Conservation (phyloP, 805 yeast genomes). For the Starmerella cellae region DNA sequence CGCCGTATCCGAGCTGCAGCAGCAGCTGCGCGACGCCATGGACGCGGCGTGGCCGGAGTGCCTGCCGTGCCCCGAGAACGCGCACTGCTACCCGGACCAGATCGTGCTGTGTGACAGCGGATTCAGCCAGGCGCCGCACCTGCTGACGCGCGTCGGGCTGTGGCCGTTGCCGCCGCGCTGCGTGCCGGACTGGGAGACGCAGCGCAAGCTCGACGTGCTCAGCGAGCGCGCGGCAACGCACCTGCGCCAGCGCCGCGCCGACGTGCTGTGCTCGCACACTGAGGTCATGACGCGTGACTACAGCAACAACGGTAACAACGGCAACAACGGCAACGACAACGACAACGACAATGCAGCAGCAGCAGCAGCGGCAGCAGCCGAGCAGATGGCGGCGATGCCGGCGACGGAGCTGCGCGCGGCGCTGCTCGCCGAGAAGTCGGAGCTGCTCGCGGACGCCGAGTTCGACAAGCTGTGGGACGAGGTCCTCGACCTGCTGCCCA, state of each 20-base stretch:
- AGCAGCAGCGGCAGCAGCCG: neutral
- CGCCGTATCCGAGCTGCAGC: slow-evolving; percentile 5
- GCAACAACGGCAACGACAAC: neutral
- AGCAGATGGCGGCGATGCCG: slow-evolving; percentile 22
- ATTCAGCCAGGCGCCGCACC: slow-evolving; percentile 39
- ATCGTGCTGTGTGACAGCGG: slow-evolving; percentile 60
- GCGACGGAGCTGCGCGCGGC: slow-evolving; percentile 20
- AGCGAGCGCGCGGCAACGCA: slow-evolving; percentile 52
- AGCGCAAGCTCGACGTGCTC: slow-evolving; percentile 52
- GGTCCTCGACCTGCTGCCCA: slow-evolving; percentile 42
- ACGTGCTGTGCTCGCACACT: slow-evolving; percentile 38
- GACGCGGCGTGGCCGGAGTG: slow-evolving; percentile 32
- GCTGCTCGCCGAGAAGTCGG: slow-evolving; percentile 20
- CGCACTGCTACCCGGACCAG: slow-evolving; percentile 52
- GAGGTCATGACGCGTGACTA: neutral
- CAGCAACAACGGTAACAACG: neutral
- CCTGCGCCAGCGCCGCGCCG: slow-evolving; percentile 56
- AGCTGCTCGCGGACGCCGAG: slow-evolving; percentile 36
- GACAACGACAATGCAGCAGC: neutral
- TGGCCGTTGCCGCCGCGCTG: slow-evolving; percentile 55
- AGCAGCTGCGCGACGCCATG: slow-evolving; percentile 8
- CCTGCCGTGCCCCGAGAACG: slow-evolving; percentile 67
- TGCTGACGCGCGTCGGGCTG: slow-evolving; percentile 42
- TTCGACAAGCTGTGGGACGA: slow-evolving; percentile 64
- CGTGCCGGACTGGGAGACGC: slow-evolving; percentile 58